Evolutionary conservation across 768 basidiomycete genomes (phyloP).

Genomic region (Clathrus columnatus): DNA sequence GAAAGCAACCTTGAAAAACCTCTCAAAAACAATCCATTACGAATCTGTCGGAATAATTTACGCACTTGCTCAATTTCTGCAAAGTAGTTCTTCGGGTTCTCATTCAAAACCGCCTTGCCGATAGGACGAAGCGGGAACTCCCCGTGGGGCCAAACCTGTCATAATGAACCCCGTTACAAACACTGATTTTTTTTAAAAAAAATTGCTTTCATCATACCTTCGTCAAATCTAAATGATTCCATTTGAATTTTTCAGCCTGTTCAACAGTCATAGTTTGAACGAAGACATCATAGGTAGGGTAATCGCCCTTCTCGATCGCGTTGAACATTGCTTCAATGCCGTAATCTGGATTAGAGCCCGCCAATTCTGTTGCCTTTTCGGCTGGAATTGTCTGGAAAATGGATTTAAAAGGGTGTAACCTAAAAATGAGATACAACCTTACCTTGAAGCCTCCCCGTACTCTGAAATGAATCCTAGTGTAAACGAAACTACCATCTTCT

Average conservation of each 20-base stretch:
- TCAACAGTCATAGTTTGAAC: constrained; percentile 92
- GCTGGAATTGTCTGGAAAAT: constrained; percentile 56
- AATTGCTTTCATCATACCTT: constrained; percentile 33
- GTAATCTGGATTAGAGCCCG: constrained; percentile 78
- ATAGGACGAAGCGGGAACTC: constrained; percentile 84
- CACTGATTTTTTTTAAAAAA: too few species aligned
- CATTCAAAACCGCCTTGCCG: constrained; percentile 76
- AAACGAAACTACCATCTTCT: constrained; percentile 73
- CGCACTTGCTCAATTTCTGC: constrained; percentile 88
- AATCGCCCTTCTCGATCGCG: constrained; percentile 71
- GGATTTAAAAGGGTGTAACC: constrained; percentile 12
- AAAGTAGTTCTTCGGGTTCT: constrained; percentile 82
- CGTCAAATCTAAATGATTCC: constrained; percentile 86
- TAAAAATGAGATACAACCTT: constrained; percentile 7
- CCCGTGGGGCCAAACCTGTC: constrained; percentile 72
- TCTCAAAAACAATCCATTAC: constrained; percentile 5
- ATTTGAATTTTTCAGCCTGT: constrained; percentile 84
- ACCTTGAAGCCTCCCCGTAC: constrained; percentile 80
- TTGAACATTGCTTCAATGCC: constrained; percentile 72
- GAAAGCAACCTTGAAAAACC: constrained; percentile 52
- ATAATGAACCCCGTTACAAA: constrained; percentile 19
- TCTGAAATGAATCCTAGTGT: constrained; percentile 78
- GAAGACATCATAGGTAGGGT: constrained; percentile 84
- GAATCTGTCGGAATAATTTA: constrained; percentile 23
- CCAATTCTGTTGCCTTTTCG: constrained; percentile 53